Base-by-base conservation (phyloP, 257 asterid genomes). In the Ilex asprella region DNA sequence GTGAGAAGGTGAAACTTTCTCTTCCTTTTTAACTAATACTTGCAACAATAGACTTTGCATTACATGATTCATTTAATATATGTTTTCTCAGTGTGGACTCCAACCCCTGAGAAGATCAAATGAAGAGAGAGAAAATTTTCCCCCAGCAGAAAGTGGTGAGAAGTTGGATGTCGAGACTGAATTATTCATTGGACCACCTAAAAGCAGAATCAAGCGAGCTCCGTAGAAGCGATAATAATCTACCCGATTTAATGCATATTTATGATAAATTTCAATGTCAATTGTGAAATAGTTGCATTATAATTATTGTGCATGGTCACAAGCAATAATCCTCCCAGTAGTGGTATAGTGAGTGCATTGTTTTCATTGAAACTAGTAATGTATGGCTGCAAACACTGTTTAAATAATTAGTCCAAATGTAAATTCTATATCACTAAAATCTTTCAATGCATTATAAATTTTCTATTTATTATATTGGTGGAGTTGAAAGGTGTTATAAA, bases 91-190 rank as follows among this genome's bases (percentile, higher is more conserved):
- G 96, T 66, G 70, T 64, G 85, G 81, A 41, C n/a, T 60, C 7
- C 71, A 72, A 65, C 50, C 71, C 54, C 70, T 52, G 55, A 52
- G 31, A 59, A 63, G 60, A 50, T 44, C 80, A 30, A 78, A 63
- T 27, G 84, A 66, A 56, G 86, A 79, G 64, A 61, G 60, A 50
- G 83, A 64, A 10, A 32, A 43, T 15, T 64, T 47, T 52, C 62
- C 54, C 9, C 66, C 78, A 13, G 51, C 81, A 29, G 96, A 84
- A 31, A 77, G 78, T 2, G 86, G 90, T 57, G 95, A 86, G 67
- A 76, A 79, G 47, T 84, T 89, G 29, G 97, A 92, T 43, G 95
- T 92, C 61, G 97, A 88, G 75, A 92, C 98, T 9, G 95, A 86
- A 31, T 53, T 92, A 78, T 83, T 81, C 76, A 92, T 92, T 30